Percentiles rank a stretch among this genome's conserved stretches.
phyloP scores from a whole-genome alignment of 1,139 yeast species.

The Protomyces lactucae-debilis region DNA sequence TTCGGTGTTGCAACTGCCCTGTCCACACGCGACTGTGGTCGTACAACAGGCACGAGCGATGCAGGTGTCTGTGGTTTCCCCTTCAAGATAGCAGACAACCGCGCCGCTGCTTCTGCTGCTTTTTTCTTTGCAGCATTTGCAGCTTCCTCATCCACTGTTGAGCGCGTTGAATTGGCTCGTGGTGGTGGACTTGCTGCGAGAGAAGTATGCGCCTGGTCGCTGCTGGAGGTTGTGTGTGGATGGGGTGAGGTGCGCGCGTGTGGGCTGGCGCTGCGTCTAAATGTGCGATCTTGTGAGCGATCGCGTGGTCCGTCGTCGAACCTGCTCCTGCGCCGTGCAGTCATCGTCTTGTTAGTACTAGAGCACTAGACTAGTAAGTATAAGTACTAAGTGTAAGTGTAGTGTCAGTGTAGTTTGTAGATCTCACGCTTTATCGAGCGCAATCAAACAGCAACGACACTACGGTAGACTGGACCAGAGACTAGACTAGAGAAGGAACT shows the following conservation, averaged over 20 bases:
- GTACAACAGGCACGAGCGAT: not conserved
- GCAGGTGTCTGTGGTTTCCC: conserved; percentile 12
- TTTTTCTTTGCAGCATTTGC: conserved; percentile 25
- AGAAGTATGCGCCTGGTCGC: no score
- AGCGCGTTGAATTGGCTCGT: conserved; percentile 24
- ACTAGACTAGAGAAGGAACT: no score
- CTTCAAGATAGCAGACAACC: conserved; percentile 23
- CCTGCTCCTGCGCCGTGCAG: not conserved
- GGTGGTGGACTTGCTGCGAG: conserved; percentile 9
- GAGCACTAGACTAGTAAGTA: no score
- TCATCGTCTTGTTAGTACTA: no score
- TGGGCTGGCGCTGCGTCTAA: not conserved
- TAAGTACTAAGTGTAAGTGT: no score
- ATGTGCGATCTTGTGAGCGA: not conserved
- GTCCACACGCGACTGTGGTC: conserved; percentile 11
- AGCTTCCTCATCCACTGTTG: conserved; percentile 9
- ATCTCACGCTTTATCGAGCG: not conserved
- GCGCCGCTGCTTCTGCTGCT: conserved; percentile 26
- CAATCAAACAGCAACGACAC: not conserved
- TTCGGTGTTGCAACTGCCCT: conserved; percentile 2
- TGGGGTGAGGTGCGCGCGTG: not conserved
- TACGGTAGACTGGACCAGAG: no score
- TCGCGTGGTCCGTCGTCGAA: not conserved
- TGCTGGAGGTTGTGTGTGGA: not conserved
- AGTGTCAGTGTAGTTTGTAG: no score